phyloP scores from a whole-genome alignment of 805 yeast species.

The Lachancea fermentati region DNA sequence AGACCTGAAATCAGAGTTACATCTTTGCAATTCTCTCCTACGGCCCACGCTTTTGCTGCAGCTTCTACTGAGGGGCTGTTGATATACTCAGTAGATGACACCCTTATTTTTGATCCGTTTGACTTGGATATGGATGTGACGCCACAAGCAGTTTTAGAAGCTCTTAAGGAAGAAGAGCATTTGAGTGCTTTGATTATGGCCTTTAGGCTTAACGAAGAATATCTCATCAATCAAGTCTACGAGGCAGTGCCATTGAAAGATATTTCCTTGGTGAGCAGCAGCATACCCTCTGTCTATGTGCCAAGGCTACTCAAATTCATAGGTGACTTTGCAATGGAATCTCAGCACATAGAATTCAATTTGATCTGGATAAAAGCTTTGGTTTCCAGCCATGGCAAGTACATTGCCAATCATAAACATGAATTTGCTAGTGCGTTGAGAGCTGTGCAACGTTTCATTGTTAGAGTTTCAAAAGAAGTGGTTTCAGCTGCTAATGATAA shows the following conservation, averaged over 20 bases:
- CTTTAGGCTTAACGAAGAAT: conserved; percentile 80
- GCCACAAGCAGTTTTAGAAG: conserved; percentile 63
- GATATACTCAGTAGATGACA: conserved; percentile 72
- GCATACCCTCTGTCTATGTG: conserved; percentile 72
- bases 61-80: conserved; percentile 92
- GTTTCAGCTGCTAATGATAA: conserved; percentile 48
- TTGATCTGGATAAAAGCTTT: conserved; percentile 73
- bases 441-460: conserved; percentile 68
- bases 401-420: conserved; percentile 56
- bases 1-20: conserved; percentile 84
- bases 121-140: conserved; percentile 92
- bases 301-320: conserved; percentile 62
- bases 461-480: conserved; percentile 70
- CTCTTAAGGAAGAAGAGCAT: conserved; percentile 51
- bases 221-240: conserved; percentile 65
- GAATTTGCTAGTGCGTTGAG: conserved; percentile 60
- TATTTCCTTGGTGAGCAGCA: conserved; percentile 58
- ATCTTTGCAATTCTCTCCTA: conserved; percentile 77
- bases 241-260: conserved; percentile 70
- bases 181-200: conserved; percentile 85
- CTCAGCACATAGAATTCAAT: conserved; percentile 81
- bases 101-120: conserved; percentile 82
- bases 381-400: conserved; percentile 69
- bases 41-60: conserved; percentile 85
- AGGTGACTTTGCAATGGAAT: conserved; percentile 58